Evolutionary conservation across 352 stramenopile species (phyloP).

Genomic region (Pythium aristosporum): DNA sequence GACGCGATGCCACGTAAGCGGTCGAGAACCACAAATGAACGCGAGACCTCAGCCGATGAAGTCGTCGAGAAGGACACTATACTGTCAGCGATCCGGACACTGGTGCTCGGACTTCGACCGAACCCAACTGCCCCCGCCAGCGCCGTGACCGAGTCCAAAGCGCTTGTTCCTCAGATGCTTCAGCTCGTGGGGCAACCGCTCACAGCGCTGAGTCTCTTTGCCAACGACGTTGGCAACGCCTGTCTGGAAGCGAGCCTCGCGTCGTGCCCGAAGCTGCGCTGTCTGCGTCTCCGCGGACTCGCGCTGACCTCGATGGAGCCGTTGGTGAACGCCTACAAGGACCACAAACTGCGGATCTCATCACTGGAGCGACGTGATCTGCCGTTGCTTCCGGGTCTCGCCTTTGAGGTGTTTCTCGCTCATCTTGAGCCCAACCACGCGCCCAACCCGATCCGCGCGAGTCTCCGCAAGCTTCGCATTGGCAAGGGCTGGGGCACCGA

Average conservation of each 20-base stretch:
- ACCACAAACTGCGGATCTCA: neutral
- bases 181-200: slow-evolving; percentile 3
- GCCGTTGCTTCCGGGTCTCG: neutral
- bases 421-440: neutral
- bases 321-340: slow-evolving; percentile 2
- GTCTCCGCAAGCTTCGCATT: slow-evolving; percentile 6
- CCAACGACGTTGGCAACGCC: neutral
- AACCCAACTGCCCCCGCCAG: neutral
- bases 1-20: slow-evolving; percentile 8
- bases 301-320: neutral
- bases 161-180: neutral
- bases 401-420: slow-evolving; percentile 4
- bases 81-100: neutral
- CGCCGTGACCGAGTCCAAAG: neutral
- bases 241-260: slow-evolving; percentile 6
- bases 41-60: neutral
- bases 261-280: neutral
- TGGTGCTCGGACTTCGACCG: slow-evolving; percentile 1
- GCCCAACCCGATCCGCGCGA: slow-evolving; percentile 4
- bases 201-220: slow-evolving; percentile 1
- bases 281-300: neutral
- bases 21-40: neutral
- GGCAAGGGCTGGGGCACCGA: slow-evolving; percentile 10
- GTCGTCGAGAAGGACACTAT: neutral
- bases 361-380: slow-evolving; percentile 13